phyloP scores from a whole-genome alignment of 257 asterid species.

The Ligustrum vulgare region DNA sequence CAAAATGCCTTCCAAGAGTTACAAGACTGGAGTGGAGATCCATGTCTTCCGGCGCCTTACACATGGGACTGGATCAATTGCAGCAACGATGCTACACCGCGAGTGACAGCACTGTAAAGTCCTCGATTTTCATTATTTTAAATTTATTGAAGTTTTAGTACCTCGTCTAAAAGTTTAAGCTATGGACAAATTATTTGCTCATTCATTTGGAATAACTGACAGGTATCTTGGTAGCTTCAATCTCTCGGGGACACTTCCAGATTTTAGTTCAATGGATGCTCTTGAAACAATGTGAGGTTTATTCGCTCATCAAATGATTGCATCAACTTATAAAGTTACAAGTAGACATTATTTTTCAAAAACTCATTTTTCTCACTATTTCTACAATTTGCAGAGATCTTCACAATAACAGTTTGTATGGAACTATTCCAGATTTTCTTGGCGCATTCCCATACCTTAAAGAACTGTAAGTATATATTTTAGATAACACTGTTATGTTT shows the following conservation, averaged over 20 bases:
- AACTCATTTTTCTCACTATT: neutral
- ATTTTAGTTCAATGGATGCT: constrained; percentile 47
- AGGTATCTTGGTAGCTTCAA: constrained; percentile 35
- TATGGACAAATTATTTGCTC: too few species aligned
- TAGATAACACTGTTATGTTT: neutral
- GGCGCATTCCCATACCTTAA: constrained; percentile 49
- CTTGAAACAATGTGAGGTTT: constrained; percentile 51
- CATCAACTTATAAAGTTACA: too few species aligned
- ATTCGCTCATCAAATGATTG: neutral
- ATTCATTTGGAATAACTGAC: neutral
- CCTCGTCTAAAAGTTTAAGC: neutral
- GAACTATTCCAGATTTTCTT: constrained; percentile 62
- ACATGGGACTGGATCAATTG: constrained; percentile 75
- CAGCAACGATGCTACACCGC: constrained; percentile 48
- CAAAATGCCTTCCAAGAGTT: constrained; percentile 35
- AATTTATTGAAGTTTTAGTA: neutral
- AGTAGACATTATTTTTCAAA: neutral
- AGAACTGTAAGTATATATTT: constrained; percentile 45
- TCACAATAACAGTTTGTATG: constrained; percentile 47
- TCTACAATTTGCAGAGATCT: constrained; percentile 43
- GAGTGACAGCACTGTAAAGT: constrained; percentile 65
- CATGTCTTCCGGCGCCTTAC: constrained; percentile 67
- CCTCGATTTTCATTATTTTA: neutral
- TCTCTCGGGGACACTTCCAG: constrained; percentile 39
- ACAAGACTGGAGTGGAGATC: constrained; percentile 62